Evolutionary conservation across 768 basidiomycete species (phyloP), one percentile per base, ranked within the genome.

Genomic region (Suillus occidentalis): DNA sequence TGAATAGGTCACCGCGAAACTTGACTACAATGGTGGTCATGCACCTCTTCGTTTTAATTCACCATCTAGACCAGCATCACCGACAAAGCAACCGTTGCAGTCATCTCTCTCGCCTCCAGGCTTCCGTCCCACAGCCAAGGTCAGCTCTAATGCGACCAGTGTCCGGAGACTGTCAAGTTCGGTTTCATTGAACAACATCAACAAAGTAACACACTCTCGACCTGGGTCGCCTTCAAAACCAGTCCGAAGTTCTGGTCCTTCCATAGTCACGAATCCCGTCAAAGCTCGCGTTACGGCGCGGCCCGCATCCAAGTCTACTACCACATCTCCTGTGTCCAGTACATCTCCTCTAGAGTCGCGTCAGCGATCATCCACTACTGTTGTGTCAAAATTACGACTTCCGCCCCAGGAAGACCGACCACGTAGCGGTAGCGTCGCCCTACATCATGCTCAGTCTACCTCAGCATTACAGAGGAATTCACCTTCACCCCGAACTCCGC

Each of bases 121-220:
- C 50, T 68, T 77, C 47, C 74, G 84, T 63, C 85, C 87, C 16
- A 89, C 80, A 72, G 87, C 86, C 64, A 90, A 87, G 75, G 80
- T 90, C 45, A 89, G 86, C 69, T 82, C 78, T 65, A 85, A 80
- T 68, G 85, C 85, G 42, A 81, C 82, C 50, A 25, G 50, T 4
- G 62, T 72, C 55, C 72, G 76, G 43, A 76, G 73, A 52, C 55
- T 67, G 1, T 66, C 72, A 55, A 70, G 72, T 39, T 66, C 73
- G 56, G 70, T 65, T 40, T 66, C 75, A 12, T 66, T 72, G 12
- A 59, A 10, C 22, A n/a, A 63, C 13, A 28, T 59, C 25, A 53
- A 65, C 25, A 68, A 52, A 10, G 61, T 68, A 56, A 69, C 53
- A 20, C 34, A 82, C 80, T 67, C 87, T 79, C 60, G 78, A 70